Percentiles rank a stretch among this genome's conserved stretches.
Evolutionary conservation across 148 eudicot species (phyloP).

Genomic region (Cornus kousa): DNA sequence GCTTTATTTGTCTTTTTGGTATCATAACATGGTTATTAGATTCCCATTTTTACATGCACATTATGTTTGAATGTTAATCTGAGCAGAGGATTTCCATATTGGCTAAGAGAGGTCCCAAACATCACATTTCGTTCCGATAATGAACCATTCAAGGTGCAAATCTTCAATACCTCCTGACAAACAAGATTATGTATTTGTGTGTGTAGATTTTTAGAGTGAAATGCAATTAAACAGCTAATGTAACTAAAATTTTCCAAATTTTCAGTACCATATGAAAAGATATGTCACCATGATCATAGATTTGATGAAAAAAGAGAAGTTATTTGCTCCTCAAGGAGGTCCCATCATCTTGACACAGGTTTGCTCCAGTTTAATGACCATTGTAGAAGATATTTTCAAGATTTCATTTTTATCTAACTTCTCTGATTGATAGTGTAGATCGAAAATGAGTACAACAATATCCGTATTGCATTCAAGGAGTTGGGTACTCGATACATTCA

Average conservation of each 20-base stretch:
- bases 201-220: not conserved
- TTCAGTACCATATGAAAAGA: conserved; percentile 57
- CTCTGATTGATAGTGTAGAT: conserved; percentile 35
- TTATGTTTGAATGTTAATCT: not conserved
- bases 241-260: not conserved
- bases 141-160: conserved; percentile 58
- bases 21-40: not conserved
- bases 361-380: not conserved
- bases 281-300: conserved; percentile 43
- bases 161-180: not conserved
- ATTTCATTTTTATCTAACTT: not conserved
- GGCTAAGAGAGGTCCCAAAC: conserved; percentile 60
- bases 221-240: not conserved
- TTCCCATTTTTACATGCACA: not conserved
- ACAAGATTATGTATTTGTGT: not conserved
- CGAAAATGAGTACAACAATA: conserved; percentile 79
- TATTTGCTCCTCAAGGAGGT: conserved; percentile 85
- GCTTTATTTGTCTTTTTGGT: not conserved
- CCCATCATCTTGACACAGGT: conserved; percentile 88
- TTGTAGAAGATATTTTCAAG: not conserved
- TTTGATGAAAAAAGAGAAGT: conserved; percentile 58
- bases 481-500: conserved; percentile 49
- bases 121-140: conserved; percentile 71
- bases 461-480: conserved; percentile 50
- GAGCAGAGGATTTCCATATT: conserved; percentile 79